phyloP scores from a whole-genome alignment of 176 grass and related monocot genomes.

The Oryza punctata region DNA sequence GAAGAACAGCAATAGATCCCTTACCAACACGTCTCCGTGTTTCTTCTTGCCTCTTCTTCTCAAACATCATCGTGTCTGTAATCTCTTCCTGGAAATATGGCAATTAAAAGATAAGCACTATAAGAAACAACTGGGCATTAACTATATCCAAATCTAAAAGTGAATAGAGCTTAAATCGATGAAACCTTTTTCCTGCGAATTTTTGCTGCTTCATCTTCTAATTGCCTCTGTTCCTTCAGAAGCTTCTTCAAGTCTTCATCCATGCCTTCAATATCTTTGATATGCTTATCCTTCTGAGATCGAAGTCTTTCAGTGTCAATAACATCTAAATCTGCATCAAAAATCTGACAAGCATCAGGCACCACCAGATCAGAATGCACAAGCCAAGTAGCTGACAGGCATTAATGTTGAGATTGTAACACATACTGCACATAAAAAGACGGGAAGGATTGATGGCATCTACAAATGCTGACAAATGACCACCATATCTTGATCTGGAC shows the following conservation, averaged over 20 bases:
- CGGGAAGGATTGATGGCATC: conserved; percentile 46
- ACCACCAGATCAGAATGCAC: neutral
- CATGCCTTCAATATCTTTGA: conserved; percentile 37
- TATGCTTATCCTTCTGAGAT: conserved; percentile 47
- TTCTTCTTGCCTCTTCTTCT: conserved; percentile 61
- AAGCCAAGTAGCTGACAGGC: neutral
- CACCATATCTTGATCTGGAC: conserved; percentile 75
- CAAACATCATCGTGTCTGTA: conserved; percentile 41
- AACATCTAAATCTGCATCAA: conserved; percentile 65
- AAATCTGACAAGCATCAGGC: conserved; percentile 38
- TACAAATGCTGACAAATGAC: conserved; percentile 61
- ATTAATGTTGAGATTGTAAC: neutral
- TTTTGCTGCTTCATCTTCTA: conserved; percentile 77
- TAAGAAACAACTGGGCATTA: conserved; percentile 13
- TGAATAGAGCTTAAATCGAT: conserved; percentile 22
- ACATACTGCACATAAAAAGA: conserved; percentile 74
- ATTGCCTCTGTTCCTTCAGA: conserved; percentile 55
- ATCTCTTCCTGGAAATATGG: conserved; percentile 66
- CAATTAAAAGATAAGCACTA: conserved; percentile 12
- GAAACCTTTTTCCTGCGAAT: conserved; percentile 70
- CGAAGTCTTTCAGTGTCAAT: conserved; percentile 56
- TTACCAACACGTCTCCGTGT: conserved; percentile 68
- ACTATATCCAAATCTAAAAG: conserved; percentile 13
- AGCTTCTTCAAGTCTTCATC: conserved; percentile 47
- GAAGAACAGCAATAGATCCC: conserved; percentile 21